phyloP scores from a whole-genome alignment of 192 early-diverging fungal genomes.

The Paraglomus brasilianum region DNA sequence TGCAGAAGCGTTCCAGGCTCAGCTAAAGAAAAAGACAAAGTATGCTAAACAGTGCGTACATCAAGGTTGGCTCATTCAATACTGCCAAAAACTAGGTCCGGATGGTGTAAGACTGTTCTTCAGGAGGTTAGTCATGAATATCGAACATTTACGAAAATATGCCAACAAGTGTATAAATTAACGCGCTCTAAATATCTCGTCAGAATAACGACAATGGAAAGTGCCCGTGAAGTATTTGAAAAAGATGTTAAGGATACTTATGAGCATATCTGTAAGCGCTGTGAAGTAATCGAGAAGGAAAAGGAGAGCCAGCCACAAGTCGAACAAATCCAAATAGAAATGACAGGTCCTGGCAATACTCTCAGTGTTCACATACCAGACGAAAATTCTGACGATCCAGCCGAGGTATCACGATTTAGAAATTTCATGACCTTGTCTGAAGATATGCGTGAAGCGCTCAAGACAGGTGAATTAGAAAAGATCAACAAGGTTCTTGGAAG shows the following conservation, averaged over 20 bases:
- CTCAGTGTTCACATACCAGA: slow-evolving; percentile 69
- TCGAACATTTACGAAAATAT: background rate
- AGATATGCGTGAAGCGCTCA: slow-evolving; percentile 72
- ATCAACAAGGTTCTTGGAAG: slow-evolving; percentile 80
- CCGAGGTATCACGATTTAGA: slow-evolving; percentile 58
- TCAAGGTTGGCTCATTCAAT: slow-evolving; percentile 83
- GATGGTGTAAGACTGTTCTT: slow-evolving; percentile 87
- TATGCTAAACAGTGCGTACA: slow-evolving; percentile 74
- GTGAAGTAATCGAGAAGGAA: slow-evolving; percentile 60
- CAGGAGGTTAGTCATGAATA: slow-evolving; percentile 49
- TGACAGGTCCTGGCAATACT: slow-evolving; percentile 65
- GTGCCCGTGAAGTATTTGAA: slow-evolving; percentile 75
- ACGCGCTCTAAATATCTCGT: background rate
- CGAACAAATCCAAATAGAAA: slow-evolving; percentile 74
- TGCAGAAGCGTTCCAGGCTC: slow-evolving; percentile 75
- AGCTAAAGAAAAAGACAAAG: slow-evolving; percentile 68
- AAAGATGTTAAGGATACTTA: slow-evolving; percentile 87
- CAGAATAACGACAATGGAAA: slow-evolving; percentile 41
- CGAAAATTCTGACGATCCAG: slow-evolving; percentile 51
- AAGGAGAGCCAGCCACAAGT: slow-evolving; percentile 39
- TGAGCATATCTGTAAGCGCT: slow-evolving; percentile 74
- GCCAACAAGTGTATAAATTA: background rate
- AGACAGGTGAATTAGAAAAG: slow-evolving; percentile 73
- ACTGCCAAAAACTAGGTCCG: slow-evolving; percentile 76
- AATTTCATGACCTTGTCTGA: slow-evolving; percentile 71